Conservation (phyloP, 257 asterid species). For the Solanum clarkiae region DNA sequence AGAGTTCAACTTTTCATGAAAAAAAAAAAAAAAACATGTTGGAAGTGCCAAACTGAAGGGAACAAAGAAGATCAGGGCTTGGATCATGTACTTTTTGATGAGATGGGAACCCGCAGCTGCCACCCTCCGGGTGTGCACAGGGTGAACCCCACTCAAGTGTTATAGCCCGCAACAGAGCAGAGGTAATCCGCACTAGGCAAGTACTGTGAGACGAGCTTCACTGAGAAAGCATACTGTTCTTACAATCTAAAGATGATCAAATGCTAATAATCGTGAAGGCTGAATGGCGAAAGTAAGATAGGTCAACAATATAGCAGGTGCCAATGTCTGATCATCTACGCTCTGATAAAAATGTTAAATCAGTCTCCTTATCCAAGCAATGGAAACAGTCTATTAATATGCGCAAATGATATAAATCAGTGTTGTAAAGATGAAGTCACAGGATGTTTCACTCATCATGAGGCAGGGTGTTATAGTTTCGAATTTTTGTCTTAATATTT, state of each 20-base stretch:
- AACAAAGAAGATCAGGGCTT: background rate
- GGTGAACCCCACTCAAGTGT: too few species aligned
- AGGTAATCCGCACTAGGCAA: too few species aligned
- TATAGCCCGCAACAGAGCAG: too few species aligned
- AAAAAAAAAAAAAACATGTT: background rate
- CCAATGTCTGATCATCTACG: background rate
- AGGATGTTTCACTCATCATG: background rate
- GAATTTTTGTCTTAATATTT: background rate
- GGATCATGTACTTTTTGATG: background rate
- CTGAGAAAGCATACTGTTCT: too few species aligned
- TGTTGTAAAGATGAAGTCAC: background rate
- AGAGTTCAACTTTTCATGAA: background rate
- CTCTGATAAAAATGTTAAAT: background rate
- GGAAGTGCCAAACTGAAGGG: background rate
- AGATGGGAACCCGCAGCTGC: too few species aligned
- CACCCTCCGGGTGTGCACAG: too few species aligned
- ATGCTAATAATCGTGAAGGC: background rate
- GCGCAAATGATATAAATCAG: background rate
- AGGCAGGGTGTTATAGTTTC: background rate
- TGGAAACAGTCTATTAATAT: background rate
- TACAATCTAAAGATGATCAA: background rate
- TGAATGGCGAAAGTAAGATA: background rate
- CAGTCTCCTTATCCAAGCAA: background rate
- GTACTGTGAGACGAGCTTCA: too few species aligned
- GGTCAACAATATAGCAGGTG: background rate